Conservation (phyloP, 1,284 basidiomycete genomes). For the Ceratobasidium sp. region DNA sequence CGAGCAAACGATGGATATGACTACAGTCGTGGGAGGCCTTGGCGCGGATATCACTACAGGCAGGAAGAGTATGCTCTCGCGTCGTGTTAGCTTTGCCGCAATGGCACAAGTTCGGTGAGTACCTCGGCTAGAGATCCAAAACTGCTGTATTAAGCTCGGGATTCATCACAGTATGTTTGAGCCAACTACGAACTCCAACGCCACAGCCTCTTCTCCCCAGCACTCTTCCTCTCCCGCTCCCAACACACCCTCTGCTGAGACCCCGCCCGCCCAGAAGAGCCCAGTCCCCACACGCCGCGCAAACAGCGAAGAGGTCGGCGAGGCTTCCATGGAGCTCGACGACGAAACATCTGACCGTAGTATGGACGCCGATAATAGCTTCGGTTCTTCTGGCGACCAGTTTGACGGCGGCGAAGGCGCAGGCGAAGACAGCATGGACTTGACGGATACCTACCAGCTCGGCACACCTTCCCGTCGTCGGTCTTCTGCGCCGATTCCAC, state of each 20-base stretch:
- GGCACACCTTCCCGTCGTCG: conserved; percentile 34
- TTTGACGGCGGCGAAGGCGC: conserved; percentile 23
- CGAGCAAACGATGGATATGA: conserved; percentile 39
- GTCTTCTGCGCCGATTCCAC: conserved; percentile 24
- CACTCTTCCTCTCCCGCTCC: conserved; percentile 31
- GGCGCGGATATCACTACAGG: conserved; percentile 21
- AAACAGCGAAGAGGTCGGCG: conserved; percentile 42
- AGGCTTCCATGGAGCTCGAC: conserved; percentile 38
- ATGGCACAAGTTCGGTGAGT: conserved; percentile 48
- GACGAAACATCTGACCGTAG: conserved; percentile 27
- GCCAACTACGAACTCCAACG: conserved; percentile 34
- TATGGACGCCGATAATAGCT: conserved; percentile 23
- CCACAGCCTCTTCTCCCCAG: conserved; percentile 23
- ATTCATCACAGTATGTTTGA: conserved; percentile 15
- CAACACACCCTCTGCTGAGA: conserved; percentile 6
- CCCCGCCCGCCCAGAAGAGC: conserved; percentile 2
- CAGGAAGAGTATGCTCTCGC: conserved; percentile 44
- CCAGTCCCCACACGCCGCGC: conserved; percentile 38
- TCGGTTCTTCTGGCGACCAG: conserved; percentile 14
- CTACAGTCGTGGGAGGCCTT: conserved; percentile 32
- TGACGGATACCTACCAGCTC: conserved; percentile 40
- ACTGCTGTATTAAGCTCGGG: background rate
- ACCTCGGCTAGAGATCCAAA: background rate
- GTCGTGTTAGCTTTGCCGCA: conserved; percentile 48
- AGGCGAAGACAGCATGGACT: conserved; percentile 43